A percentile compares a stretch with the other conserved stretches of the same genome.
phyloP scores from a whole-genome alignment of 179 eudicot species.

The Vitellaria paradoxa region DNA sequence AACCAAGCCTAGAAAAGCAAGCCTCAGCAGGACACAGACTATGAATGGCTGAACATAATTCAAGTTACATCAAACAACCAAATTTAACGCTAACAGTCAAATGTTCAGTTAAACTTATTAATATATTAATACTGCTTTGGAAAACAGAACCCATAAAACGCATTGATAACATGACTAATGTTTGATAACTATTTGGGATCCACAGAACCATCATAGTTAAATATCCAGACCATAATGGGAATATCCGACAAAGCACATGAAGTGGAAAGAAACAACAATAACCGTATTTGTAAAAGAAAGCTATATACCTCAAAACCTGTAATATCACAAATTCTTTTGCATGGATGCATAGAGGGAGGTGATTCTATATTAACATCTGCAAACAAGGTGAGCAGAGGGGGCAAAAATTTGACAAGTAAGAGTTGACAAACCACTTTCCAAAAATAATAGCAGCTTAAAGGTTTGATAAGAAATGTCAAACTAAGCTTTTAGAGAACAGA shows the following conservation, averaged over 20 bases:
- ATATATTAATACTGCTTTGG: background rate
- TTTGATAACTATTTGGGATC: background rate
- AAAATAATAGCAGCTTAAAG: no score
- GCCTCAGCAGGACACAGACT: background rate
- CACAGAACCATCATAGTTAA: background rate
- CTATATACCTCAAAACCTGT: slow-evolving; percentile 84
- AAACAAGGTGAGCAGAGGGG: slow-evolving; percentile 14
- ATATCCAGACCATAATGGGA: background rate
- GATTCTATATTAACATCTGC: slow-evolving; percentile 92
- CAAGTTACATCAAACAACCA: slow-evolving; percentile 4
- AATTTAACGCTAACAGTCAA: background rate
- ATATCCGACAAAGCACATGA: background rate
- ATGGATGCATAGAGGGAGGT: slow-evolving; percentile 95
- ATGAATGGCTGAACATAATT: background rate
- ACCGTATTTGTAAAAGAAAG: background rate
- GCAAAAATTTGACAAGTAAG: background rate
- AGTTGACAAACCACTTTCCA: no score
- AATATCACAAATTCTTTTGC: slow-evolving; percentile 83
- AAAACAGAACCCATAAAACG: background rate
- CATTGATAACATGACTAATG: background rate
- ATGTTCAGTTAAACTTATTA: background rate
- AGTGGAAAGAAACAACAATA: background rate
- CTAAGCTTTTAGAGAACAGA: background rate
- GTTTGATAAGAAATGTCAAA: background rate
- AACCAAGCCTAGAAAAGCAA: background rate